These are phyloP conservation scores for Begonia loranthoides DNA, from an alignment of 306 rosid species.

Conservation along the genomic window DNA sequence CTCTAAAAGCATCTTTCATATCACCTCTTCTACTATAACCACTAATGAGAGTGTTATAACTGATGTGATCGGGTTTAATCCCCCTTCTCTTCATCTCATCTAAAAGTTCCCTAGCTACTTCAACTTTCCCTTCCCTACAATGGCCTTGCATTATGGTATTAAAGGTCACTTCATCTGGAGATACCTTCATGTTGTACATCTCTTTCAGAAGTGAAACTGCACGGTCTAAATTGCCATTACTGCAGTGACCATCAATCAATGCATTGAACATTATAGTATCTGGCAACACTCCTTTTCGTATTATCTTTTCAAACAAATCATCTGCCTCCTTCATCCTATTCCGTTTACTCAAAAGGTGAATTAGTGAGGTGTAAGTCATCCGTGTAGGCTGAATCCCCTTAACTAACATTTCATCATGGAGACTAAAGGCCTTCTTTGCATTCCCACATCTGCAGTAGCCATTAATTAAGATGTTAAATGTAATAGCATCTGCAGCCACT, in stretches of 20 bases:
- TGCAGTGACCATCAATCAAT: slow-evolving; percentile 70
- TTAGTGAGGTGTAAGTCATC: slow-evolving; percentile 67
- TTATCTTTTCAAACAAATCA: slow-evolving; percentile 41
- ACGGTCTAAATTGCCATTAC: slow-evolving; percentile 34
- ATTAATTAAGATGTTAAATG: slow-evolving; percentile 65
- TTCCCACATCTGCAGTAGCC: slow-evolving; percentile 65
- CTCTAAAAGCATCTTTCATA: slow-evolving; percentile 58
- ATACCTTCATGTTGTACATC: slow-evolving; percentile 55
- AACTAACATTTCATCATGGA: slow-evolving; percentile 47
- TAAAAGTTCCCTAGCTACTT: slow-evolving; percentile 68
- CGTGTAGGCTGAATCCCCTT: slow-evolving; percentile 42
- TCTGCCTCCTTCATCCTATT: slow-evolving; percentile 65
- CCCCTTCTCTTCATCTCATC: slow-evolving; percentile 73
- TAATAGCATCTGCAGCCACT: slow-evolving; percentile 48
- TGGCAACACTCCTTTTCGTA: slow-evolving; percentile 36
- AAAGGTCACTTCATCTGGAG: slow-evolving; percentile 69
- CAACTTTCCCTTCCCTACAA: slow-evolving; percentile 71
- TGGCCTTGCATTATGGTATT: slow-evolving; percentile 84
- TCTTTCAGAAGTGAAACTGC: slow-evolving; percentile 55
- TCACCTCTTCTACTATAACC: slow-evolving; percentile 79
- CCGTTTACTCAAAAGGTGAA: slow-evolving; percentile 46
- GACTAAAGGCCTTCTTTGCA: slow-evolving; percentile 47
- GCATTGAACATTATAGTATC: slow-evolving; percentile 70
- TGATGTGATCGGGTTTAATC: slow-evolving; percentile 69
- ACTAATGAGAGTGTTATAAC: slow-evolving; percentile 74